Evolutionary conservation across 352 stramenopile species (phyloP), one percentile per base, ranked within the genome.

Genomic region (Globisporangium paddicum): DNA sequence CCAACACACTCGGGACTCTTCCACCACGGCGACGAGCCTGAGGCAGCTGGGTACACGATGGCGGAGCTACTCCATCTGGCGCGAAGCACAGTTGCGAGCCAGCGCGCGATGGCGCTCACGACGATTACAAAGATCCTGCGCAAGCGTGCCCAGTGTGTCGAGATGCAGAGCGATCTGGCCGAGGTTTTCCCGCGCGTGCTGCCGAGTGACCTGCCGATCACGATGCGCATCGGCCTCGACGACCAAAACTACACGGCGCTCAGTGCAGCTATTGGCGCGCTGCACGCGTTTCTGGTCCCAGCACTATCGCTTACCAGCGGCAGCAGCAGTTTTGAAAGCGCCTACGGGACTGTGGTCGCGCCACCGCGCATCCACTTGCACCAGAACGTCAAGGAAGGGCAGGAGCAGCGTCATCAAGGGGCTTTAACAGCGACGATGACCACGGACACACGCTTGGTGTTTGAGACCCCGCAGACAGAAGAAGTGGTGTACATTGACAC

Each of bases 21-120:
- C 50, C 85, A 94, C 50, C 85, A 94, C 50, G 85, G 85, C 0
- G 80, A 93, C 42, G 77, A 91, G 18, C 85, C 82, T 0, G 71
- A 91, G 0, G 74, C 68, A 26, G 71, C 85, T 1, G 85, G 85
- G 3, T 94, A 93, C 63, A 94, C 82, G 8, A 63, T 90, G 38
- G 64, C 72, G 2, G 85, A 94, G 56, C 72, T 94, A 8, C 52
- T 93, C 6, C 76, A 89, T 8, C 67, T 94, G 10, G 79, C 85
- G 4, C 79, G 82, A 10, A 90, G 78, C 48, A 88, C 77, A 19
- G 77, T 91, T 8, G 69, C 80, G 8, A 90, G 77, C 21, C 85
- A 94, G 25, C 80, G 81, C 9, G 69, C 81, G 3, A 77, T 94
- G 71, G 77, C 82, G 3, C 67, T 92, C 3, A 62, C 63, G 25